Evolutionary conservation across 2,329 filamentous ascomycete genomes (phyloP).

Genomic region (Claviceps cyperi): DNA sequence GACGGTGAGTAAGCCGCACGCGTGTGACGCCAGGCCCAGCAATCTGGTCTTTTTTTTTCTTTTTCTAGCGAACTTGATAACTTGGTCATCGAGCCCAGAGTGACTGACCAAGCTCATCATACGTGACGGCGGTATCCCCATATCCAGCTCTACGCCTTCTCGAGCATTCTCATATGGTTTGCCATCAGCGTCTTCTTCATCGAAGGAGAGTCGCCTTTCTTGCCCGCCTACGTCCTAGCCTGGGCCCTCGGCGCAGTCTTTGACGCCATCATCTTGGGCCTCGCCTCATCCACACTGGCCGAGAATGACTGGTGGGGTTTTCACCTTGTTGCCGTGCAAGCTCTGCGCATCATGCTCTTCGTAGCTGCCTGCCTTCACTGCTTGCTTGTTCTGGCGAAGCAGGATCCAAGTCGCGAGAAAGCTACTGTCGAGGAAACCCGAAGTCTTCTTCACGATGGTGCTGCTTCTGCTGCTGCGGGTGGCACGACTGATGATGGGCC

Average conservation of each 20-base stretch:
- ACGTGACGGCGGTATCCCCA: neutral
- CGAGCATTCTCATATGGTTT: constrained; percentile 5
- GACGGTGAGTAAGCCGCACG: neutral
- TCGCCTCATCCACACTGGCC: neutral
- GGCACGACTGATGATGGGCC: neutral
- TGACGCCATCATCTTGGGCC: constrained; percentile 1
- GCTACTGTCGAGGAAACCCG: constrained; percentile 2
- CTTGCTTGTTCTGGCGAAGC: neutral
- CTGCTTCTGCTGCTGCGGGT: neutral
- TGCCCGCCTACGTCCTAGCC: constrained; percentile 6
- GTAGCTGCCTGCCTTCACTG: neutral
- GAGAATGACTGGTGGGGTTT: neutral
- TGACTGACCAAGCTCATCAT: neutral
- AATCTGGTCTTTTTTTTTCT: too few relatives aligned
- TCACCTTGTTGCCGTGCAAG: neutral
- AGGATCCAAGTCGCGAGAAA: neutral
- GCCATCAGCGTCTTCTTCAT: constrained; percentile 5
- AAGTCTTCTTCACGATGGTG: neutral
- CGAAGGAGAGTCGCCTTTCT: constrained; percentile 4
- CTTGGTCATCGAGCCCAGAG: neutral
- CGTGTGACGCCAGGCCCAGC: too few relatives aligned
- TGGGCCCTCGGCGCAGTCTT: constrained; percentile 4
- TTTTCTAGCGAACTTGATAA: too few relatives aligned
- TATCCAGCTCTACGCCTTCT: constrained; percentile 2
- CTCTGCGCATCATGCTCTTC: neutral